Percentiles rank a stretch among this genome's conserved stretches.
Evolutionary conservation across 352 stramenopile species (phyloP).

Genomic region (Phytophthora chlamydospora): DNA sequence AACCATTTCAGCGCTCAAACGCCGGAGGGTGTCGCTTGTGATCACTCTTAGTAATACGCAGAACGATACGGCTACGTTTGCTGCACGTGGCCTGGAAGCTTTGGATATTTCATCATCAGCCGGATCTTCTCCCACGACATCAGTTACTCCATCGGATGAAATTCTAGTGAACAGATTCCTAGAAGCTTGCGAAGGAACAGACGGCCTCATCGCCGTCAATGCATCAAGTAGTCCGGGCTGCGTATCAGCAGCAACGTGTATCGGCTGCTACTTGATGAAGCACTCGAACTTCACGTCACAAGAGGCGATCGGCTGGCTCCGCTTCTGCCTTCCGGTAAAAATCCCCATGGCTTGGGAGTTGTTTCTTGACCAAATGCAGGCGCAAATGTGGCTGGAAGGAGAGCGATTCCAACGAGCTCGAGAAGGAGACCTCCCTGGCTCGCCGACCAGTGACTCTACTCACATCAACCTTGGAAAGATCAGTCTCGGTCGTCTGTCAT

Average conservation of each 20-base stretch:
- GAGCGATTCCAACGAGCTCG: conserved; percentile 41
- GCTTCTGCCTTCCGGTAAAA: conserved; percentile 91
- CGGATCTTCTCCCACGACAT: not conserved
- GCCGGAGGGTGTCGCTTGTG: conserved; percentile 33
- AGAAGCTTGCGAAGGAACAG: conserved; percentile 81
- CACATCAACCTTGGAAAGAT: conserved; percentile 78
- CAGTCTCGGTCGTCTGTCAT: conserved; percentile 52
- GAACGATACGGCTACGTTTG: conserved; percentile 13
- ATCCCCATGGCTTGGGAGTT: conserved; percentile 89
- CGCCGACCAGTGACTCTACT: conserved; percentile 14
- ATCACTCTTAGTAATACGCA: conserved; percentile 20
- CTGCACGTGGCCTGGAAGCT: conserved; percentile 17
- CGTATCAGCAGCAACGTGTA: conserved; percentile 92
- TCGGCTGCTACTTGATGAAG: conserved; percentile 99
- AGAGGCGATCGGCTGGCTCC: conserved; percentile 96
- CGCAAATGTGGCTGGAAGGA: conserved; percentile 69
- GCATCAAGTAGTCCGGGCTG: conserved; percentile 40
- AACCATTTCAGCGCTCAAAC: conserved; percentile 27
- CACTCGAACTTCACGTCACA: conserved; percentile 94
- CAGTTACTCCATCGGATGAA: conserved; percentile 39
- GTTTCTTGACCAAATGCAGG: conserved; percentile 91
- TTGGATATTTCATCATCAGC: conserved; percentile 23
- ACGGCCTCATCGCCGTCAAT: conserved; percentile 76
- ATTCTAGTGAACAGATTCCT: conserved; percentile 88
- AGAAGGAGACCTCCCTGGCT: conserved; percentile 15